Evolutionary conservation across 2,329 filamentous ascomycete genomes (phyloP).

Genomic region (Hypoxylon rubiginosum): DNA sequence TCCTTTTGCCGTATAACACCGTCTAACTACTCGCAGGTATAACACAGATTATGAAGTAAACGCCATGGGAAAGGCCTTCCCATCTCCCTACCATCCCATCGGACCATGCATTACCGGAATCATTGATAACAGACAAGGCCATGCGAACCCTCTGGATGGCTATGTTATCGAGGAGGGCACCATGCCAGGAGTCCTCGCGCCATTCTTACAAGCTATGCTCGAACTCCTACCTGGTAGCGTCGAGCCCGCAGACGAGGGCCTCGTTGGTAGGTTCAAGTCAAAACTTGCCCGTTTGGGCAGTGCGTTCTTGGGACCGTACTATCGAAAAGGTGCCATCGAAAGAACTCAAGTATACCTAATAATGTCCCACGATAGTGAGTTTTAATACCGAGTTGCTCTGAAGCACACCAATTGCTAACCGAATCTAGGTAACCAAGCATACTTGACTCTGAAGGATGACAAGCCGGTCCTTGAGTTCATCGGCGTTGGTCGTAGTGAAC

Average conservation of each 20-base stretch:
- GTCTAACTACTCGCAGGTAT: conserved; percentile 59
- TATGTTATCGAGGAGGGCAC: conserved; percentile 75
- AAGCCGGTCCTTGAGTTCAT: conserved; percentile 71
- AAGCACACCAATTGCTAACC: conserved; percentile 31
- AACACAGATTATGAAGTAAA: conserved; percentile 71
- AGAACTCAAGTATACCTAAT: conserved; percentile 74
- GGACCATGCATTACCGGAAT: conserved; percentile 74
- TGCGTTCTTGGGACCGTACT: conserved; percentile 71
- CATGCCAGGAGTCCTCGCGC: conserved; percentile 68
- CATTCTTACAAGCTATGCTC: conserved; percentile 69
- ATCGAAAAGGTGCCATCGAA: conserved; percentile 66
- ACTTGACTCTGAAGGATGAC: conserved; percentile 70
- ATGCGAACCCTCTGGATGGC: conserved; percentile 69
- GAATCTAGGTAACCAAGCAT: conserved; percentile 67
- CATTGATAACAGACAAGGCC: conserved; percentile 69
- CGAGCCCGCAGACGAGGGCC: conserved; percentile 54
- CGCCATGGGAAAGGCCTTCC: conserved; percentile 65
- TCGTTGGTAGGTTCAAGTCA: conserved; percentile 60
- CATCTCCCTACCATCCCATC: conserved; percentile 65
- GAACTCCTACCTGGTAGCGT: conserved; percentile 65
- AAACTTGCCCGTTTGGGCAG: conserved; percentile 64
- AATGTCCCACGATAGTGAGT: conserved; percentile 74
- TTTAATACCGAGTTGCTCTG: neutral
- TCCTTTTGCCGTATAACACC: neutral
- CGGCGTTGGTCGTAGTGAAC: conserved; percentile 68